Evolutionary conservation across 2,329 filamentous ascomycete species (phyloP), one percentile per base, ranked within the genome.

Genomic region (Neonectria coccinea): DNA sequence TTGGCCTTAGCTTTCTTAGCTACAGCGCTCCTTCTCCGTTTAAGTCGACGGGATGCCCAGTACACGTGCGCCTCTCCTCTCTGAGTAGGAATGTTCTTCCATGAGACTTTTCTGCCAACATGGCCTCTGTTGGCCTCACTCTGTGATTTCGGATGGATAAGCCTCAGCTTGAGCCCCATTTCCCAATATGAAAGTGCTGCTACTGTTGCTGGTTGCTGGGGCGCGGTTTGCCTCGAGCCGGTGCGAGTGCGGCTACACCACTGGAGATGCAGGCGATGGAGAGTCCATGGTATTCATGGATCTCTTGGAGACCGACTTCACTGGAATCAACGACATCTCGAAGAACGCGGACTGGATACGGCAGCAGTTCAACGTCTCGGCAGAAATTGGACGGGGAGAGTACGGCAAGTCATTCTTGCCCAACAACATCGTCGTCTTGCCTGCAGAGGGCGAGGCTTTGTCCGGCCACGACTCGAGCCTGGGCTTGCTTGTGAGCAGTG

Each of bases 211-310:
- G 33, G 39, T 58, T 52, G 7, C 58, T 18, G 44, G 56, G 73
- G 70, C 41, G 45, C 67, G 12, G 5, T 53, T 73, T 29, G 67
- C 62, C 4, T 61, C 63, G 14, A 84, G 85, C 5, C 82, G 84
- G 66, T 94, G 92, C 79, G 87, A 91, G 71, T 95, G 92, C 74
- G 92, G 92, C 56, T 94, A 93, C 76, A 85, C 85, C 3, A 78
- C 89, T 48, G 81, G 80, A 65, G 78, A 82, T 6, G 29, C 60
- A 42, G 82, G 80, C n/a, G 73, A 78, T 50, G 78, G 79, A 29
- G 68, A 74, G 4, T 72, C 77, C 51, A 78, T 82, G 44, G 74
- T 91, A 56, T 94, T 92, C 75, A 92, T 90, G 2, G 88, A 94
- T 64, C 74, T 89, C 11, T 78, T 92, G 56, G 91, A 94, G 74